These are phyloP conservation scores for Blastomyces emzantsi DNA, from an alignment of 2,329 filamentous ascomycete species.

Conservation along the genomic window DNA sequence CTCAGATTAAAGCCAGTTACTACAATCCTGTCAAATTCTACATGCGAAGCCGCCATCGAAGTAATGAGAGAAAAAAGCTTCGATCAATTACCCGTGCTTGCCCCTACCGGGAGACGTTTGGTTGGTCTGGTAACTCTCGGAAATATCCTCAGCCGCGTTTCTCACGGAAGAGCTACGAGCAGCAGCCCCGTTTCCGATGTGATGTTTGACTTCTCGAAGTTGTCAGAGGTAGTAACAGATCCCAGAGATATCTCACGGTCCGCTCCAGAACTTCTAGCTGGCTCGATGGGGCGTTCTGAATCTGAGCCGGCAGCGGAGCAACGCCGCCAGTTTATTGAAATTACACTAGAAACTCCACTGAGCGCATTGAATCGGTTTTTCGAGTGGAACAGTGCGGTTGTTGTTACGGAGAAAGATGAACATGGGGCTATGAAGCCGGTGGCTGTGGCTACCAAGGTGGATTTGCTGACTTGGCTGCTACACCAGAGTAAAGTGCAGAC, in stretches of 20 bases:
- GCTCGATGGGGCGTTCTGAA: background rate
- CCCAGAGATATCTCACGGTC: constrained; percentile 50
- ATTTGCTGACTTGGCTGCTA: constrained; percentile 86
- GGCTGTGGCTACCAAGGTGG: constrained; percentile 92
- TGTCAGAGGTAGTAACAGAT: constrained; percentile 87
- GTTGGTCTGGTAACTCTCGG: constrained; percentile 91
- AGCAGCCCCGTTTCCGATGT: constrained; percentile 69
- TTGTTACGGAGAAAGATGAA: constrained; percentile 71
- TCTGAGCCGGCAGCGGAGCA: constrained; percentile 27
- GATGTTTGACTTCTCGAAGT: constrained; percentile 92
- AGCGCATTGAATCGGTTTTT: constrained; percentile 82
- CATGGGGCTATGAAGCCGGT: constrained; percentile 62
- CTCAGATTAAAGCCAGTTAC: constrained; percentile 91
- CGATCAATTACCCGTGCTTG: constrained; percentile 89
- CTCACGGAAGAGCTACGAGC: constrained; percentile 66
- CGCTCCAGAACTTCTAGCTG: background rate
- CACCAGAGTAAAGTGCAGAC: constrained; percentile 42
- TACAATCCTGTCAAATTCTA: constrained; percentile 61
- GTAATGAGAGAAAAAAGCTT: constrained; percentile 98
- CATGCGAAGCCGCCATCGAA: constrained; percentile 84
- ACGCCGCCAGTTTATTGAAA: constrained; percentile 74
- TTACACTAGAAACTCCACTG: constrained; percentile 82
- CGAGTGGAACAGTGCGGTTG: constrained; percentile 94
- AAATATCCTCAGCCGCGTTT: constrained; percentile 86
- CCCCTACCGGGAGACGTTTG: constrained; percentile 58